phyloP scores from a whole-genome alignment of 768 basidiomycete species.

The Phanerodontia chrysosporium region DNA sequence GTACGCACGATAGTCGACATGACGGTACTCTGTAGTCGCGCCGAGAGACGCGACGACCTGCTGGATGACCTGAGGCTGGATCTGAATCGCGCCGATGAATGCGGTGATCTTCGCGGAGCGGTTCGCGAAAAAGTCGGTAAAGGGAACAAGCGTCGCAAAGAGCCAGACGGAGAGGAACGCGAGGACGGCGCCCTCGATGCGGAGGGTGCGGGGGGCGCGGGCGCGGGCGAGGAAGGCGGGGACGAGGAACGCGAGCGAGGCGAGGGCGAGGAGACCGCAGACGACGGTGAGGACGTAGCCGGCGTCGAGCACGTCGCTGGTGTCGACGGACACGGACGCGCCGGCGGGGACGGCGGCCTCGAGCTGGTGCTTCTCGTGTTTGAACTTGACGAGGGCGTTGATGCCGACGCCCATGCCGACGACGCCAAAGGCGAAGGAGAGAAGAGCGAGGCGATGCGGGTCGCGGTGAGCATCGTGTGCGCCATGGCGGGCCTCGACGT shows the following conservation, averaged over 20 bases:
- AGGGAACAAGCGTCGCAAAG: constrained; percentile 45
- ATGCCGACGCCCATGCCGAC: constrained; percentile 26
- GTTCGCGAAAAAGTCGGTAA: constrained; percentile 42
- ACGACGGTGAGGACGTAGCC: constrained; percentile 33
- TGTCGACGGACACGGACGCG: constrained; percentile 34
- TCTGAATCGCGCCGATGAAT: constrained; percentile 29
- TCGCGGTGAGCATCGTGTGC: constrained; percentile 1
- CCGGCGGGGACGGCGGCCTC: constrained; percentile 29
- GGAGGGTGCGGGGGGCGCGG: constrained; percentile 26
- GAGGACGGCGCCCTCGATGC: constrained; percentile 34
- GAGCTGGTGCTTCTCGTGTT: constrained; percentile 32
- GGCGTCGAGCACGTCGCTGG: constrained; percentile 21
- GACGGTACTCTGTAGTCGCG: constrained; percentile 37
- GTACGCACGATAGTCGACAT: constrained; percentile 45
- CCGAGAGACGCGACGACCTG: constrained; percentile 33
- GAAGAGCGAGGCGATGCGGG: constrained; percentile 25
- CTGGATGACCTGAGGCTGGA: constrained; percentile 37
- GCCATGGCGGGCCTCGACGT: background rate
- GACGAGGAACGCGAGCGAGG: constrained; percentile 27
- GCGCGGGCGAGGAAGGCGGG: constrained; percentile 26
- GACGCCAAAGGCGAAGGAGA: constrained; percentile 27
- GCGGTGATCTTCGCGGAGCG: constrained; percentile 43
- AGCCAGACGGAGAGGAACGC: constrained; percentile 42
- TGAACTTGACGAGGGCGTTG: constrained; percentile 34
- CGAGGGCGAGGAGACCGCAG: constrained; percentile 20